Evolutionary conservation across 768 basidiomycete genomes (phyloP), one percentile per base, ranked within the genome.

Genomic region (Lenzites betulinus): DNA sequence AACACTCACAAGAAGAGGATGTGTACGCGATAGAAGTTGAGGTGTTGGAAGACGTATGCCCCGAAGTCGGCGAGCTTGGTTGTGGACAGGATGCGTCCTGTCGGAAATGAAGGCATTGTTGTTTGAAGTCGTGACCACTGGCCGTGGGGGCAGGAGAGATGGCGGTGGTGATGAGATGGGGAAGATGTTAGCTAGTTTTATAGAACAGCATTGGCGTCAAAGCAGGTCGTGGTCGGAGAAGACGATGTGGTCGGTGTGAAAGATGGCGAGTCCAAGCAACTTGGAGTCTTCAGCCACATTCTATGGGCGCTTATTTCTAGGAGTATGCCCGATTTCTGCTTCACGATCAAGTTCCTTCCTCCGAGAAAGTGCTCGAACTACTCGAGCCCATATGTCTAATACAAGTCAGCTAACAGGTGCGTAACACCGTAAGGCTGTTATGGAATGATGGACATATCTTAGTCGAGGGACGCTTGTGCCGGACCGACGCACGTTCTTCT

Each of bases 11-110:
- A 81, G 61, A 76, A 70, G 35, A 81, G 53, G 35, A 81, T 66
- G 69, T 82, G 81, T 12, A 81, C 67, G 16, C 82, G 74, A 60
- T 78, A 83, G 64, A 83, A 83, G 67, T 82, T 83, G 58, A 79
- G 73, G 60, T 74, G 72, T 30, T 48, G 41, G 44, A 53, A 20
- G 55, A 69, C 42, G 49, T 70, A 69, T 20, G 48, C 25, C 50
- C 46, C 25, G 49, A 63, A 20, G 30, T 42, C 46, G 18, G 30
- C 47, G 48, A 63, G 48, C 53, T 28, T 48, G n/a, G 18, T 12
- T 26, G 49, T 23, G 30, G 39, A 39, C 20, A 54, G 51, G 20
- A 58, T 33, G 35, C 60, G 60, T 20, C 48, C 49, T 23, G 60
- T 42, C 52, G 58, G 48, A 7, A 33, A 11, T 11, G 62, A 59